A percentile compares a stretch with the other conserved stretches of the same genome.
phyloP scores from a whole-genome alignment of 257 asterid species.

The Scutellaria baicalensis region DNA sequence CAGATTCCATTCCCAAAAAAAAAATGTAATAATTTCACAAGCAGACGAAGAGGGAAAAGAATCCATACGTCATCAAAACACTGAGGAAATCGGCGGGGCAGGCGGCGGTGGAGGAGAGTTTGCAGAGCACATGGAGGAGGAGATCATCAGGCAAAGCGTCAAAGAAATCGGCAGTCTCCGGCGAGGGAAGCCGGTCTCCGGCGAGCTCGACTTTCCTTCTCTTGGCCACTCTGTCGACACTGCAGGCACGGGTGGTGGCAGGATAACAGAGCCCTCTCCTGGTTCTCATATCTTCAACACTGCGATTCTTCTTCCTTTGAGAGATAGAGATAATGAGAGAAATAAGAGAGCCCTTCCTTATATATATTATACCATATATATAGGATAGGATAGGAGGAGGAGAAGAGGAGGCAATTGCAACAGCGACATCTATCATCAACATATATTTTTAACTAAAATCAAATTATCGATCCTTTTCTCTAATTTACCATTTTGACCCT shows the following conservation, averaged over 20 bases:
- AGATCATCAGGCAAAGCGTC: conserved; percentile 81
- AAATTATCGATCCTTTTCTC: no score
- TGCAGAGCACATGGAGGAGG: conserved; percentile 54
- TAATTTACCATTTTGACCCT: conserved; percentile 33
- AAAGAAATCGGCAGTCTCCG: conserved; percentile 52
- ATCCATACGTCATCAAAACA: conserved; percentile 59
- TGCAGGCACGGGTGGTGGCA: conserved; percentile 17
- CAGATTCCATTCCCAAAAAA: background rate
- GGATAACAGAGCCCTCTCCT: conserved; percentile 58
- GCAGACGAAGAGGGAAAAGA: background rate
- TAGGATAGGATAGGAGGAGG: no score
- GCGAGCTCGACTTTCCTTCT: conserved; percentile 21
- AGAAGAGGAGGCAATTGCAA: background rate
- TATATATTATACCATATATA: background rate
- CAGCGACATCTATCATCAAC: conserved; percentile 20
- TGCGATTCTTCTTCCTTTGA: conserved; percentile 14
- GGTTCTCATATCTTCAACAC: conserved; percentile 59
- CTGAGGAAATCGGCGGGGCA: conserved; percentile 66
- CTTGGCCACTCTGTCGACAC: conserved; percentile 15
- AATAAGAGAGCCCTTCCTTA: background rate
- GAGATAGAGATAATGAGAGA: conserved; percentile 26
- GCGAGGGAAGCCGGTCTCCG: no score
- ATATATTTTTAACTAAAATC: no score
- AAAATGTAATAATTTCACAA: background rate
- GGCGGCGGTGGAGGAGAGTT: conserved; percentile 60